Evolutionary conservation across 345 rosid genomes (phyloP).

Genomic region (Geranium brycei): DNA sequence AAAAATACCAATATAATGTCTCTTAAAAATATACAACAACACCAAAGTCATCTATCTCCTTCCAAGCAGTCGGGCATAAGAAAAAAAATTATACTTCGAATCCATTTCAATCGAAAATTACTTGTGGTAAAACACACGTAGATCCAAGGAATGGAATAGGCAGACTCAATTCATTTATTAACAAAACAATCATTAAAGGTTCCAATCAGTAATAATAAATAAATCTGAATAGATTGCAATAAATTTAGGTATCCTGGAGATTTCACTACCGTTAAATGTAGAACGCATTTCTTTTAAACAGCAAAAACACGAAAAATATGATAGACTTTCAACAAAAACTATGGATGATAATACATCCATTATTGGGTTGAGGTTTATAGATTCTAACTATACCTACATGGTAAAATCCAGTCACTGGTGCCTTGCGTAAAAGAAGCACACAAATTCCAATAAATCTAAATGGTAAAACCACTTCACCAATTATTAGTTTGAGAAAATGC

Average conservation of each 20-base stretch:
- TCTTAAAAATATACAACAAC: too few relatives aligned
- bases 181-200: neutral
- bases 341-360: neutral
- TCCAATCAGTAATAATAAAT: neutral
- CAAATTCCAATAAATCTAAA: neutral
- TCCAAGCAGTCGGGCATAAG: neutral
- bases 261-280: neutral
- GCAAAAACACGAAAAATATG: neutral
- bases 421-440: neutral
- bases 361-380: neutral
- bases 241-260: neutral
- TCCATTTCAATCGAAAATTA: neutral
- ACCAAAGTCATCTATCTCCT: too few relatives aligned
- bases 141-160: neutral
- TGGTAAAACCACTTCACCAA: neutral
- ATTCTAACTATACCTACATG: neutral
- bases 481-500: too few relatives aligned
- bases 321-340: neutral
- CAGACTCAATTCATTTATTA: too few relatives aligned
- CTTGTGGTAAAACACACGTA: too few relatives aligned
- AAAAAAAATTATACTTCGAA: neutral
- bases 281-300: neutral
- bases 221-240: neutral
- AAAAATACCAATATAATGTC: too few relatives aligned
- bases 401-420: neutral